Evolutionary conservation across 169 alveolate species (phyloP), one percentile per base, ranked within the genome.

Genomic region (Nephromyces sp.): DNA sequence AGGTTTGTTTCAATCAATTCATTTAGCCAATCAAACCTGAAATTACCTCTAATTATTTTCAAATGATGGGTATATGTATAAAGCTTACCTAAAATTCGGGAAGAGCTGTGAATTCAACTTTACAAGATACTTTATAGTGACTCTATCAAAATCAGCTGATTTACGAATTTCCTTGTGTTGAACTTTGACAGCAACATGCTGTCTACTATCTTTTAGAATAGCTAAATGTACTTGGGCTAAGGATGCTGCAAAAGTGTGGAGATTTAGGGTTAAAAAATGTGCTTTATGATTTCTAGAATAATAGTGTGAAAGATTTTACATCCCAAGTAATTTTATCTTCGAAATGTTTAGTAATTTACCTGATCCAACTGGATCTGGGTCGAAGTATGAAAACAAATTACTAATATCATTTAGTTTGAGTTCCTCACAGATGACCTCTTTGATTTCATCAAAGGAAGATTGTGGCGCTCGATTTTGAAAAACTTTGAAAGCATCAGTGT

Each of bases 141-240:
- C 65, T 1, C 85, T 53, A 74, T 87, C 92, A 3, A 82, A 84
- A 28, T 80, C 81, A 51, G 82, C 87, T 33, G 75, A 75, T 66
- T 81, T 82, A 68, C 75, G 72, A 32, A 87, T 81, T 78, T 87
- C 84, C 34, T 70, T 63, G 77, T 87, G 92, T 63, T 87, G 80
- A 29, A 87, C 90, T 62, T 87, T 87, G 15, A 87, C 92, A 3
- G 92, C 92, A 2, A 84, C 90, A 31, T 61, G 70, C 31, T 77
- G 83, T 66, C 89, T 89, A 29, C 77, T 75, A 0, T 34, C n/a
- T 32, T 70, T 63, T 24, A 87, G 77, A 28, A 52, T 75, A n/a
- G 92, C 92, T 66, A 57, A 75, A 62, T 87, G 92, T 1, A 87
- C 92, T 52, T 87, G 86, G 22, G 90, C 92, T 3, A 87, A 68